Conservation (phyloP, 2,329 filamentous ascomycete species). For the Nemania serpens region DNA sequence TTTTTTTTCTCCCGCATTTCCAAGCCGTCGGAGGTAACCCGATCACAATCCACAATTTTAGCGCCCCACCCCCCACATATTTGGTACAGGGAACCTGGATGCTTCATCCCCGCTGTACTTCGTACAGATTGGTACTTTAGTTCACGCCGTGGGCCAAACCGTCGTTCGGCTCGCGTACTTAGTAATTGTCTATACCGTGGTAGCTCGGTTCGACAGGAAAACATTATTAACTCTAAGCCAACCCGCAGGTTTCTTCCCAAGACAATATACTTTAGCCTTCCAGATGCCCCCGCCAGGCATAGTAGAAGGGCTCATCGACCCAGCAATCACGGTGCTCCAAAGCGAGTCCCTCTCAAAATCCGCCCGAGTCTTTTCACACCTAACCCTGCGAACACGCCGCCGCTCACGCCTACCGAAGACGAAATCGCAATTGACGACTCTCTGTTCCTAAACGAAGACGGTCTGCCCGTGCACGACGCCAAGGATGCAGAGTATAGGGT, state of each 20-base stretch:
- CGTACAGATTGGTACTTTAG: no score
- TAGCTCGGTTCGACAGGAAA: neutral
- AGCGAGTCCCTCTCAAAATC: conserved; percentile 40
- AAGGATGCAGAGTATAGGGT: conserved; percentile 56
- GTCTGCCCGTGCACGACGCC: conserved; percentile 60
- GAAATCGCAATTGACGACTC: conserved; percentile 42
- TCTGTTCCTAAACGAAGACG: conserved; percentile 62
- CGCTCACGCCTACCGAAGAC: conserved; percentile 59
- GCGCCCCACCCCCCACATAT: neutral
- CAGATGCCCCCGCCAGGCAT: conserved; percentile 50
- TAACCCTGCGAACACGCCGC: conserved; percentile 56
- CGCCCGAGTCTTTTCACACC: conserved; percentile 60
- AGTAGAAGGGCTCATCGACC: conserved; percentile 28
- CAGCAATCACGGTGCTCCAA: conserved; percentile 37
- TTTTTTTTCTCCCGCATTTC: no score
- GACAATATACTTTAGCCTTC: conserved; percentile 83
- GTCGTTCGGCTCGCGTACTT: neutral
- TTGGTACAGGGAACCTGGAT: no score
- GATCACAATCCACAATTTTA: neutral
- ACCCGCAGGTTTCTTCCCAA: conserved; percentile 84
- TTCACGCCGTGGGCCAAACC: neutral
- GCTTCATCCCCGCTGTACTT: no score
- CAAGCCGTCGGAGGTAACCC: neutral
- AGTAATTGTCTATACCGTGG: neutral
- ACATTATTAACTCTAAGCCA: conserved; percentile 1